Base-by-base conservation (phyloP, 2,329 filamentous ascomycete species). In the Chaetothyriales sp. region DNA sequence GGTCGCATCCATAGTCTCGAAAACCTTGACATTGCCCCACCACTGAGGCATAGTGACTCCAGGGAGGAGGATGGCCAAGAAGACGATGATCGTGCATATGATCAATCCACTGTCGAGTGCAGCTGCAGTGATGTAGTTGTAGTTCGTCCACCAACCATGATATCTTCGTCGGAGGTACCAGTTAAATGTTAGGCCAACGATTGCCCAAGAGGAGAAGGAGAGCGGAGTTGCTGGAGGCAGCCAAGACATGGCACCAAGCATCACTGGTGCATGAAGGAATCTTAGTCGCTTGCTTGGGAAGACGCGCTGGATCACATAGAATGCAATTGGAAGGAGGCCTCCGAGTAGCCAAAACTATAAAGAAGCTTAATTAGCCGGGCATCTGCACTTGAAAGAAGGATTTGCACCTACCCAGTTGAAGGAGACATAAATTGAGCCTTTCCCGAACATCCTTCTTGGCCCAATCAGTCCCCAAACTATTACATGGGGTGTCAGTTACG, bases 1-100 rank as follows among this genome's bases (percentile, higher is more conserved):
- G 59, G 74, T 63, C 10, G 72, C 74, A 59, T 86, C 83, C 75
- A 83, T 73, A 1, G 83, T 86, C 22, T 73, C 25, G 13, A 20
- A 28, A 28, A 37, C 47, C 7, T 64, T 63, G 0, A 54, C 65
- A 52, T 66, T 65, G 18, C 64, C 63, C 61, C 65, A 66, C 65
- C 65, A 67, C 37, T 63, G 52, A 8, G 63, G 61, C 29, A 65
- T 63, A 5, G 56, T 54, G 1, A 58, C 65, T 4, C 63, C 62
- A 6, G 65, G 63, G 40, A 66, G 65, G 0, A 62, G 63, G 44
- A 67, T 60, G 22, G 60, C 64, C 44, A 67, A 66, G 55, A 67
- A 67, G 43, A 67, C 66, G n/a, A 66, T 57, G 37, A 67, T 65
- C 1, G 64, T 63, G 37, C 60, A 64, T 1, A 67, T 54, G 1